A percentile compares a stretch with the other conserved stretches of the same genome.
phyloP scores from a whole-genome alignment of 2,329 filamentous ascomycete genomes.

The Fusarium dlaminii region DNA sequence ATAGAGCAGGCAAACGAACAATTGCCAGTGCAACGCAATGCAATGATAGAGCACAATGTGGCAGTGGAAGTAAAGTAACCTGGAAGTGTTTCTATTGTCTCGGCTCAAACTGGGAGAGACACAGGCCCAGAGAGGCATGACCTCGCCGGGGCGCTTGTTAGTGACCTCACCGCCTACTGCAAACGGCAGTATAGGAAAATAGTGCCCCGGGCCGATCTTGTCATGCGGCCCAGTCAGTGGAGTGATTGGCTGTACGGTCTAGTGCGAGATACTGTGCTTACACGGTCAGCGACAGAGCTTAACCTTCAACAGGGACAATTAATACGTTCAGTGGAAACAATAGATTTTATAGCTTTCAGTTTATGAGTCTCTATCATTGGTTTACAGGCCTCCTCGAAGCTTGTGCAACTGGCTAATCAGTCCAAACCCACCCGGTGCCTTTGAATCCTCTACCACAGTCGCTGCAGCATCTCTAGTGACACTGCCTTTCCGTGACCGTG shows the following conservation, averaged over 20 bases:
- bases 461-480: slow-evolving; percentile 40
- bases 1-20: background rate
- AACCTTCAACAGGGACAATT: background rate
- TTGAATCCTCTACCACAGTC: slow-evolving; percentile 51
- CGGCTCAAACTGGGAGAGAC: slow-evolving; percentile 20
- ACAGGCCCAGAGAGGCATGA: slow-evolving; percentile 32
- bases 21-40: slow-evolving; percentile 1
- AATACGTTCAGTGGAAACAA: background rate
- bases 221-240: background rate
- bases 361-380: background rate
- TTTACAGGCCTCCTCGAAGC: slow-evolving; percentile 62
- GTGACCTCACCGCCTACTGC: slow-evolving; percentile 38
- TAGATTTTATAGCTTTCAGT: background rate
- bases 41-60: background rate
- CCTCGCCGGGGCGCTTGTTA: slow-evolving; percentile 25
- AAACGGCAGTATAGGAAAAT: slow-evolving; percentile 23
- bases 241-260: slow-evolving; percentile 20
- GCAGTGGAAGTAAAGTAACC: background rate
- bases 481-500: slow-evolving; percentile 50
- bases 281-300: background rate
- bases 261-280: slow-evolving; percentile 8
- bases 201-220: slow-evolving; percentile 24
- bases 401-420: slow-evolving; percentile 71
- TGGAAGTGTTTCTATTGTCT: slow-evolving; percentile 24
- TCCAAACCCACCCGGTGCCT: slow-evolving; percentile 63